Conservation (phyloP, 208 protist species). For the Spongospora subterranea region DNA sequence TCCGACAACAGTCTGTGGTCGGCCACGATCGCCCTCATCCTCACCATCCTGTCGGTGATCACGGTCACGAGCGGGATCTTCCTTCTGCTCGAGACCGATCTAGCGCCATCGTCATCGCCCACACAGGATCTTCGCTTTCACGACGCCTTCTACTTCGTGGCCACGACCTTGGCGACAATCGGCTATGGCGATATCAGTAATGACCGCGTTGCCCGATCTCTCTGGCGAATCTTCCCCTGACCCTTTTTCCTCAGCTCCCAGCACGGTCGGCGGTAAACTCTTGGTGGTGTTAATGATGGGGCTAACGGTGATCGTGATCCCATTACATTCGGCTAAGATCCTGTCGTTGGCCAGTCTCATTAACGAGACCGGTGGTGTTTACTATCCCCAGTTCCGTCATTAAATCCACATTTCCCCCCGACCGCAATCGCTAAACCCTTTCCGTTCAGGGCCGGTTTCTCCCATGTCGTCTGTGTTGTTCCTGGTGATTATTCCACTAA, state of each 20-base stretch:
- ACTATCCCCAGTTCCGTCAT: conserved; percentile 20
- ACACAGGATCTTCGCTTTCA: conserved; percentile 1
- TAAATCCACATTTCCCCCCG: no score
- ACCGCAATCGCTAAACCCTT: no score
- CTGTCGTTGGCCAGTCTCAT: not conserved
- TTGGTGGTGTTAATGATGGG: conserved; percentile 13
- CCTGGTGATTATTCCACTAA: conserved; percentile 46
- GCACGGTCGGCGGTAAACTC: not conserved
- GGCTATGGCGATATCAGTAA: conserved; percentile 24
- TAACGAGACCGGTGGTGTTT: conserved; percentile 14
- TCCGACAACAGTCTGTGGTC: conserved; percentile 32
- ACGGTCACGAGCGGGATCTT: conserved; percentile 10
- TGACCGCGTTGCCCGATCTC: not conserved
- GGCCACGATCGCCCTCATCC: not conserved
- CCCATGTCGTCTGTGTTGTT: conserved; percentile 46
- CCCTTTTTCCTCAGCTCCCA: not conserved
- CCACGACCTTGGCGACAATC: conserved; percentile 37
- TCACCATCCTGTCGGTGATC: conserved; percentile 16
- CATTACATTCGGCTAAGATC: conserved; percentile 46
- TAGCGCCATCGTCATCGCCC: not conserved
- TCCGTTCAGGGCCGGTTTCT: not conserved
- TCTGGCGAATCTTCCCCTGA: not conserved
- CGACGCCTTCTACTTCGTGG: conserved; percentile 48
- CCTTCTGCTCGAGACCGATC: conserved; percentile 35
- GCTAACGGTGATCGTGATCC: conserved; percentile 8